A percentile compares a stretch with the other conserved stretches of the same genome.
Evolutionary conservation across 305 asterid species (phyloP).

Genomic region (Solanum aculeatissimum): DNA sequence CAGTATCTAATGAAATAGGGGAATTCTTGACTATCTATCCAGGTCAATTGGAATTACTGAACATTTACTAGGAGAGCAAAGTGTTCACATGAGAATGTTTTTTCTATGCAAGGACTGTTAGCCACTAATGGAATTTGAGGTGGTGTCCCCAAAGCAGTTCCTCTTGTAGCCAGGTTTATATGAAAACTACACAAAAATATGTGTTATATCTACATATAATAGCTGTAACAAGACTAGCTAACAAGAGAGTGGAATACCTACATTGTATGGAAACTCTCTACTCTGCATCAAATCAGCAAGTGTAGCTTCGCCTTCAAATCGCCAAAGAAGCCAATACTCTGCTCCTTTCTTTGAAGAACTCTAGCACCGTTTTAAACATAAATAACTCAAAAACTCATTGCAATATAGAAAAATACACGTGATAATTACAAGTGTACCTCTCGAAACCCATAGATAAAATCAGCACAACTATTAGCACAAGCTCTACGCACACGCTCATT

Average conservation of each 20-base stretch:
- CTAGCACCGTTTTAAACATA: conserved; percentile 23
- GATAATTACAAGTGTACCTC: conserved; percentile 48
- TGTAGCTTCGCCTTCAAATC: conserved; percentile 84
- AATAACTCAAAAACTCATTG: not conserved
- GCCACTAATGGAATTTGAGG: not conserved
- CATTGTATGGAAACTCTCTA: conserved; percentile 95
- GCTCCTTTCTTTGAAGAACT: conserved; percentile 68
- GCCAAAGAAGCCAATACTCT: conserved; percentile 97
- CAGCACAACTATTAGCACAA: conserved; percentile 93
- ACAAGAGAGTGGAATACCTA: conserved; percentile 28
- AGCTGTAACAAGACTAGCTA: not conserved
- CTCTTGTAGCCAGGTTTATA: not conserved
- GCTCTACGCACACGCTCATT: conserved; percentile 94
- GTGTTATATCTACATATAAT: not conserved
- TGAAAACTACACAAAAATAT: not conserved
- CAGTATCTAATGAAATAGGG: not conserved
- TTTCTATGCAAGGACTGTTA: not conserved
- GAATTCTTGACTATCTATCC: not conserved
- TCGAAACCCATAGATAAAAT: conserved; percentile 77
- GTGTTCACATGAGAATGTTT: not conserved
- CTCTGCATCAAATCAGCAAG: conserved; percentile 86
- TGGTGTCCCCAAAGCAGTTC: not conserved
- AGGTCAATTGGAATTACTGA: not conserved
- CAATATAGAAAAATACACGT: not conserved
- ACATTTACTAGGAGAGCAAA: not conserved